Evolutionary conservation across 2,329 filamentous ascomycete species (phyloP), one percentile per base, ranked within the genome.

Genomic region (Cucurbitaria berberidis): DNA sequence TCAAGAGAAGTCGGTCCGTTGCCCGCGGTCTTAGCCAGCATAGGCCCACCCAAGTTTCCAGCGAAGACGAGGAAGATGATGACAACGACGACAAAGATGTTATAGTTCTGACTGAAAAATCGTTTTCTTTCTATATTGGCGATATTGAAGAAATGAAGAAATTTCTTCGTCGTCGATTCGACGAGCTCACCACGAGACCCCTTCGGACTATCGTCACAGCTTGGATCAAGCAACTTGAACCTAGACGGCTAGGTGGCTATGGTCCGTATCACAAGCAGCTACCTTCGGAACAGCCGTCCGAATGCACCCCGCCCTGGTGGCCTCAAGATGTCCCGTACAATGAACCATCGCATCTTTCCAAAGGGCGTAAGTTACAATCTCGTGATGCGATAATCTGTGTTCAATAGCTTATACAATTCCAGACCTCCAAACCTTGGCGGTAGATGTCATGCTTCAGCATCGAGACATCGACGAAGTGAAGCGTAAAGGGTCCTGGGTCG

Each of bases 291-390:
- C 49, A 45, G 18, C 48, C 52, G 16, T 45, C 56, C 22, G 52
- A 55, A 34, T 45, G 52, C 22, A 60, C 56, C 6, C 64, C 69
- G 8, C 63, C 62, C 3, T 72, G 70, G 69, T 74, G 71, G 71
- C 70, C 71, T 11, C 30, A 30, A 1, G 51, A 61, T 27, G 60
- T 71, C 11, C 63, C 54, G 6, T 73, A 72, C 43, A 59, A 59
- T n/a, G 71, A 74, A 35, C 70, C 71, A 6, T 66, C 71, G 2
- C 71, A 74, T 39, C 55, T 74, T 8, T 64, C 63, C 36, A 62
- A 65, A 32, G 34, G 57, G n/a, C 53, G 70, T 70, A 62, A 53
- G 63, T 48, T 36, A 9, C 7, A 19, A 3, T 8, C 3, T 22
- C n/a, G 5, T 19, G n/a, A 8, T 8, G 22, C 1, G 2, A 39